Evolutionary conservation across 2,329 filamentous ascomycete species (phyloP), one percentile per base, ranked within the genome.

Genomic region (Sporothrix brasiliensis): DNA sequence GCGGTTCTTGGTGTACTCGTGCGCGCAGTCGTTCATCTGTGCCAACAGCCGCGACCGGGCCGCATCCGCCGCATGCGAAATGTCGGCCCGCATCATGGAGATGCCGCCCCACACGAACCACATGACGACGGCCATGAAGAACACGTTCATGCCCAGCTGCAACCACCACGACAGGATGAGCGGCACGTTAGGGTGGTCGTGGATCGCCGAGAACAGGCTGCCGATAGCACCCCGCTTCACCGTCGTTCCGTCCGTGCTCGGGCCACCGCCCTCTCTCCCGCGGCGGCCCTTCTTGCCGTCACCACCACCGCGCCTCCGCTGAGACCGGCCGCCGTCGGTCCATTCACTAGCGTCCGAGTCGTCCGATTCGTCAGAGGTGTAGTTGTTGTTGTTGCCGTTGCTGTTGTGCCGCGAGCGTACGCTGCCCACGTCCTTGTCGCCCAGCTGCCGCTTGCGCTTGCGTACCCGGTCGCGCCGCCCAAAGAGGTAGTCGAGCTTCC

Each of bases 1-100:
- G 50, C 85, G 84, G 76, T 99, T 99, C 63, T 88, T 85, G 1
- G 85, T 82, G 79, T 91, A 99, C 73, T 94, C 85, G 52, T 87
- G 86, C 2, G 87, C 86, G 78, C 95, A 99, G 7, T 84, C 83
- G 1, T 87, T 85, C 78, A 95, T 95, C 73, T 93, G 88, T 13
- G 88, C 86, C 72, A 94, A 80, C 27, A 95, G 87, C 16, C 88
- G 86, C 2, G 87, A 83, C n/a, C 89, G 88, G 14, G 89, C 89
- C 69, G 88, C 87, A 58, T 90, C 85, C 11, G 90, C 88, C 49
- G 91, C 91, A 68, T 90, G 87, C 72, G 89, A 84, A 47, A 97
- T 89, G 78, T 97, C 94, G 30, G 86, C 84, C 16, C 89, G 88
- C 68, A 95, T 88, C 10, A 91, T 90, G 16, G 85, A 82, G 74